Conservation (phyloP, 176 grass and related monocot genomes). For the Saccharum spontaneum region DNA sequence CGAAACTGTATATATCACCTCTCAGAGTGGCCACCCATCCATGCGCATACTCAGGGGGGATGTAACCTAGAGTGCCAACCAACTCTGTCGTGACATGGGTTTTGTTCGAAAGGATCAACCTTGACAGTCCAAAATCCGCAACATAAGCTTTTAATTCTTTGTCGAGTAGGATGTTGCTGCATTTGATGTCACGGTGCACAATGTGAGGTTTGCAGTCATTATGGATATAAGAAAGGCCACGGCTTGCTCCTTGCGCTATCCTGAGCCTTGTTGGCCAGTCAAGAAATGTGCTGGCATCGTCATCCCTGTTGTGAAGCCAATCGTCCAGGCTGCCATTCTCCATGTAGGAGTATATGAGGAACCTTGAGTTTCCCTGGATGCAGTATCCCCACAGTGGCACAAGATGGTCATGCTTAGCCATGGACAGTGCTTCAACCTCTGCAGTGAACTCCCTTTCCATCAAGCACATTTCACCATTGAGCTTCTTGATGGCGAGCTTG, state of each 20-base stretch:
- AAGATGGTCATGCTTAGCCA: neutral
- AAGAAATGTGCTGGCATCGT: conserved; percentile 35
- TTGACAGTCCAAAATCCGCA: conserved; percentile 72
- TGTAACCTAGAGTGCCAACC: conserved; percentile 71
- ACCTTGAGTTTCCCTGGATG: neutral
- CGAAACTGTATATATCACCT: conserved; percentile 79
- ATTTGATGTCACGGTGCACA: conserved; percentile 78
- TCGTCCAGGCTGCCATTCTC: conserved; percentile 72
- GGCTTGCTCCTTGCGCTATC: conserved; percentile 55
- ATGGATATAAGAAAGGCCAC: conserved; percentile 62
- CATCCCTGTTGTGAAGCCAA: conserved; percentile 65
- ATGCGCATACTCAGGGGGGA: conserved; percentile 75
- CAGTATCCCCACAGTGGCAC: conserved; percentile 10
- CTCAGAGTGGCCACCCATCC: conserved; percentile 56
- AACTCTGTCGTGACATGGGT: conserved; percentile 78
- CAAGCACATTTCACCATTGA: neutral
- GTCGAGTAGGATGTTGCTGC: conserved; percentile 77
- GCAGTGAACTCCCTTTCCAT: conserved; percentile 17
- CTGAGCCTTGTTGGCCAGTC: conserved; percentile 56
- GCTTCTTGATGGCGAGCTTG: conserved; percentile 17
- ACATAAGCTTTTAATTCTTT: conserved; percentile 57
- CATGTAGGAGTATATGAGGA: conserved; percentile 17
- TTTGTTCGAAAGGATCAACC: conserved; percentile 54
- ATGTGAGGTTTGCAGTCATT: conserved; percentile 63
- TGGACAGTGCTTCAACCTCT: conserved; percentile 17